phyloP scores from a whole-genome alignment of 345 rosid species.

The Salix caprea region DNA sequence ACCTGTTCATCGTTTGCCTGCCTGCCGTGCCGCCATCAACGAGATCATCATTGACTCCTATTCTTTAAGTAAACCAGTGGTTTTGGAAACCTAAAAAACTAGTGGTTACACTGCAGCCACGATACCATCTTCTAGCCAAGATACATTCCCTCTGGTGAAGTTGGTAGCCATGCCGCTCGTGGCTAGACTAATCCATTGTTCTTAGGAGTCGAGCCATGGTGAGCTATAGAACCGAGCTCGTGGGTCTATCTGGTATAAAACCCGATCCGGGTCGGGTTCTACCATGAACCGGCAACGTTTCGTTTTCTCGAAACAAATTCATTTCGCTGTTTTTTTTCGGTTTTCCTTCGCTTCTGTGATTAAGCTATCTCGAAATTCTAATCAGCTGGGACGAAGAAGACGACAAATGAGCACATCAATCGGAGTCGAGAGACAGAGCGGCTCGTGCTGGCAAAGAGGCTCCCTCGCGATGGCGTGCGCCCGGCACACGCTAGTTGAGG shows the following conservation, averaged over 20 bases:
- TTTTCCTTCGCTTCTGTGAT: no score
- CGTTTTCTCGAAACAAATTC: no score
- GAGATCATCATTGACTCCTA: not conserved
- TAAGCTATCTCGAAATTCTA: no score
- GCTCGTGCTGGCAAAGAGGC: not conserved
- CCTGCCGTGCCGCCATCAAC: not conserved
- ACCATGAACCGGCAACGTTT: no score
- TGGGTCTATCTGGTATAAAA: no score
- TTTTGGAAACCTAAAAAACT: not conserved
- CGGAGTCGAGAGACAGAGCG: not conserved
- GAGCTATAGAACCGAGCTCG: no score
- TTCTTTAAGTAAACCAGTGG: not conserved
- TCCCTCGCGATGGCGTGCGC: constrained; percentile 1
- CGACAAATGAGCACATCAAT: not conserved
- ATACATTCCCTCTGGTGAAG: no score
- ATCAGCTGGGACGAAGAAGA: no score
- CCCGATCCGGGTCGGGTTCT: no score
- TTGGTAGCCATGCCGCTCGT: not conserved
- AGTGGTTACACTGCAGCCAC: not conserved
- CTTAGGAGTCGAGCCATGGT: not conserved
- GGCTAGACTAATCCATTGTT: not conserved
- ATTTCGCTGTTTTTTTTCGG: no score
- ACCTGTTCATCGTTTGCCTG: not conserved
- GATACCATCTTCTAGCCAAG: no score
- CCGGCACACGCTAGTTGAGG: not conserved